A percentile compares a stretch with the other conserved stretches of the same genome.
phyloP scores from a whole-genome alignment of 2,329 filamentous ascomycete genomes.

The Aureobasidium sp. region DNA sequence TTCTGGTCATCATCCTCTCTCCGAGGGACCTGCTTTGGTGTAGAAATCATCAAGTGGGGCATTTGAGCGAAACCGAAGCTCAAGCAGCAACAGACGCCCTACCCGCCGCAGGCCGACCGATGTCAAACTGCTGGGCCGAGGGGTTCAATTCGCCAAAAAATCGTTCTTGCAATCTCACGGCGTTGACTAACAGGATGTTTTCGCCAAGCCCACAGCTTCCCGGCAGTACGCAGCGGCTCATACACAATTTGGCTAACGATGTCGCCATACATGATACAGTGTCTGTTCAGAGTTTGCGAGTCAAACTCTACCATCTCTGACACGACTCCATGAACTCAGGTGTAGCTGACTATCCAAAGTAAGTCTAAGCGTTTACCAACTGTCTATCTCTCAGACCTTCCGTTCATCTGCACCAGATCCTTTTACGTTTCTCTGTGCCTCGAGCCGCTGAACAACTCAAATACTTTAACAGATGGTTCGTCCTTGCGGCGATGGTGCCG shows the following conservation, averaged over 20 bases:
- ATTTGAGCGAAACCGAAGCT: neutral
- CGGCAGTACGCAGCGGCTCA: too few relatives aligned
- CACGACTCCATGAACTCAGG: neutral
- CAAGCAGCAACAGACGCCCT: neutral
- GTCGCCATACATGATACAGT: neutral
- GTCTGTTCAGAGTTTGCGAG: neutral
- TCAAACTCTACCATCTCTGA: neutral
- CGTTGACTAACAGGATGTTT: neutral
- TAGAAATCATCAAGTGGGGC: neutral
- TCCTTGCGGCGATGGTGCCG: neutral
- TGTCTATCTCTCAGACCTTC: neutral
- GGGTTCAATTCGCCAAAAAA: neutral
- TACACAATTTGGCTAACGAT: neutral
- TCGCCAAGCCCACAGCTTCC: slow-evolving; percentile 1
- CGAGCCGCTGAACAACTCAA: neutral
- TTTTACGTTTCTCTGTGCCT: slow-evolving; percentile 8
- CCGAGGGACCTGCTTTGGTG: neutral
- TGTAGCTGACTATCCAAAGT: neutral
- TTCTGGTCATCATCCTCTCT: neutral
- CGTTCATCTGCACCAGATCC: neutral
- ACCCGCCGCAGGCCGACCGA: neutral
- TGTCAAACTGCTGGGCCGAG: neutral
- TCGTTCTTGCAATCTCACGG: slow-evolving; percentile 12
- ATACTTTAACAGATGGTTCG: slow-evolving; percentile 1
- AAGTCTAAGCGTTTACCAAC: neutral